Base-by-base conservation (phyloP, 495 filamentous ascomycete species). In the Daldinia loculata region DNA sequence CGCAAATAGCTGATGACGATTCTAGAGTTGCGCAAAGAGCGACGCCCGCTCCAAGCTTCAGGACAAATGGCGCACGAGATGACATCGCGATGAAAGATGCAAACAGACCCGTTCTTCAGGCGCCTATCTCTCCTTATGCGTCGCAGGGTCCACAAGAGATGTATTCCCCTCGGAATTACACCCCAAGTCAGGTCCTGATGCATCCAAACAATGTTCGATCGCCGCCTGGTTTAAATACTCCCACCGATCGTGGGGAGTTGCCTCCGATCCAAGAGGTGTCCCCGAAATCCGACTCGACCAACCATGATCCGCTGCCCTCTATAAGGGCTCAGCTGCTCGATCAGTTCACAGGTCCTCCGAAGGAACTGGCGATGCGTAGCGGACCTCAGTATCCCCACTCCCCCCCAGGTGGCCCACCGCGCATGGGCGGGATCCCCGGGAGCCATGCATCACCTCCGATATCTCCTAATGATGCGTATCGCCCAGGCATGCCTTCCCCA, bases 261-360 rank as follows among this genome's bases (percentile, higher is more conserved):
- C 77, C 85, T n/a, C 85, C 84, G n/a, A 80, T 87, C 34, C 82
- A 83, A 32, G 74, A 80, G 27, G 69, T 75, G 29, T 86, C 84
- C 8, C 82, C 84, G 8, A 77, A 82, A 66, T 82, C 80, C 43
- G 80, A 82, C 17, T 67, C 74, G 26, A 81, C 79, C 48, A 80
- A 72, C 22, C 80, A 80, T 66, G 79, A 78, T 15, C 71, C 74
- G 4, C 67, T 87, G 12, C 84, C 84, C 1, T 83, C 84, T 6
- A 85, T 87, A 55, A 75, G 75, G 24, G 74, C 79, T n/a, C 72
- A 77, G 34, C 56, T 86, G 8, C 76, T 78, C 30, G 80, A 82
- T 38, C 66, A 79, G 26, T 68, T 82, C 24, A 75, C 70, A 29
- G 72, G 71, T 38, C 75, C 75, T 55, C 38, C 76, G 7, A 75